Percentiles rank a stretch among this genome's conserved stretches.
phyloP scores from a whole-genome alignment of 2,329 filamentous ascomycete species.

The Fusarium humuli region DNA sequence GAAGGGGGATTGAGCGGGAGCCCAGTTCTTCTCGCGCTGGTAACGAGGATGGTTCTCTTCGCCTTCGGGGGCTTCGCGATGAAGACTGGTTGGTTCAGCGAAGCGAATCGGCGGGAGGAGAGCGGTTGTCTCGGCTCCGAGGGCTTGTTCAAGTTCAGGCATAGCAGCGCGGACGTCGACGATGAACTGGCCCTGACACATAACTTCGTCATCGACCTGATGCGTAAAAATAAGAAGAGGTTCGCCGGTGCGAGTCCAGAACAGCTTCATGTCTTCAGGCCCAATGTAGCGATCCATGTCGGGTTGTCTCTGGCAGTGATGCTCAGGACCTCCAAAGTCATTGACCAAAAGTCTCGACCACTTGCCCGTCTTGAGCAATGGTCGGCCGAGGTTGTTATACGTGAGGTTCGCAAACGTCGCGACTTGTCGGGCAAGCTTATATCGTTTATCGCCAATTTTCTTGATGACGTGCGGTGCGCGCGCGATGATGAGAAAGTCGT shows the following conservation, averaged over 20 bases:
- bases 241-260: conserved; percentile 38
- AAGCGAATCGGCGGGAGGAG: conserved; percentile 30
- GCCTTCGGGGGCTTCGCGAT: conserved; percentile 22
- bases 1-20: conserved; percentile 32
- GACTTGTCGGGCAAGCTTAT: conserved; percentile 31
- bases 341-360: conserved; percentile 34
- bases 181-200: conserved; percentile 40
- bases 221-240: conserved; percentile 40
- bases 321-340: conserved; percentile 30
- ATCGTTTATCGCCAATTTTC: conserved; percentile 18
- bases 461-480: conserved; percentile 19
- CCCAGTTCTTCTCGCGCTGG: conserved; percentile 42
- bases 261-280: conserved; percentile 41
- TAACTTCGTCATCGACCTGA: conserved; percentile 32
- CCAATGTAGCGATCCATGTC: conserved; percentile 38
- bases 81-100: conserved; percentile 15
- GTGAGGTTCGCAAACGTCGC: conserved; percentile 35
- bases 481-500: conserved; percentile 39
- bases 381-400: conserved; percentile 15
- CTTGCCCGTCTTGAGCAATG: conserved; percentile 3
- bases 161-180: conserved; percentile 36
- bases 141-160: conserved; percentile 26
- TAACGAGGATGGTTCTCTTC: conserved; percentile 29
- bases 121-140: conserved; percentile 15
- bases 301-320: conserved; percentile 36